Conservation (phyloP, 176 grass and related monocot species). For the Pontederia paniculata region DNA sequence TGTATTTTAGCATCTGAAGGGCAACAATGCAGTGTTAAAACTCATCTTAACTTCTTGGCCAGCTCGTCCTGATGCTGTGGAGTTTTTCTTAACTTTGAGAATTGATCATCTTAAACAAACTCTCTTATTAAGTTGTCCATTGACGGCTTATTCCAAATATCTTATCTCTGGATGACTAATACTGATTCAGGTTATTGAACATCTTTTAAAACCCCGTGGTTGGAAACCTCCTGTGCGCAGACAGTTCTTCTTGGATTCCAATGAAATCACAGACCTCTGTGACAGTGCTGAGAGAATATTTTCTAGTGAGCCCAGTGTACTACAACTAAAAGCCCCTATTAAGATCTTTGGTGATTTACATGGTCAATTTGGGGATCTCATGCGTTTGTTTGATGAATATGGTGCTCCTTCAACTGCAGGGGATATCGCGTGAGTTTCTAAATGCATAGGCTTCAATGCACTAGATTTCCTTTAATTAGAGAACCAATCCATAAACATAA, state of each 20-base stretch:
- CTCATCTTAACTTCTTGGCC: too few species aligned
- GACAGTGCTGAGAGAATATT: constrained; percentile 93
- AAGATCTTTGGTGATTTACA: constrained; percentile 99
- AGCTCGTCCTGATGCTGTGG: too few species aligned
- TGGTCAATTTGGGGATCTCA: constrained; percentile 99
- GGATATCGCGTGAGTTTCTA: constrained; percentile 94
- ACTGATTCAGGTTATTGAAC: constrained; percentile 52
- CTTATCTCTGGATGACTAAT: constrained; percentile 3
- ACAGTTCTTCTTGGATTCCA: constrained; percentile 93
- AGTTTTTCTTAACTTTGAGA: too few species aligned
- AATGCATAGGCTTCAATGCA: too few species aligned
- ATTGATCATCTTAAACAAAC: too few species aligned
- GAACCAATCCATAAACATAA: too few species aligned
- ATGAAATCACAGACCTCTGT: constrained; percentile 96
- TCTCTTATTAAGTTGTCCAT: background rate
- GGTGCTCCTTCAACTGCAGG: constrained; percentile 97
- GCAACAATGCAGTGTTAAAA: too few species aligned
- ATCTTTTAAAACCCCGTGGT: constrained; percentile 94
- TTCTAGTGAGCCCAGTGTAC: constrained; percentile 74
- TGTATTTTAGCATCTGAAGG: too few species aligned
- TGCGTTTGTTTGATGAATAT: constrained; percentile 98
- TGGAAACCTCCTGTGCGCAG: constrained; percentile 97
- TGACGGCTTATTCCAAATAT: background rate
- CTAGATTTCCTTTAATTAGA: too few species aligned
- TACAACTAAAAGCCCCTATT: constrained; percentile 92